A percentile compares a stretch with the other conserved stretches of the same genome.
These are phyloP conservation scores for Ustilago esculenta DNA, from an alignment of 1,284 basidiomycete species.

Conservation along the genomic window DNA sequence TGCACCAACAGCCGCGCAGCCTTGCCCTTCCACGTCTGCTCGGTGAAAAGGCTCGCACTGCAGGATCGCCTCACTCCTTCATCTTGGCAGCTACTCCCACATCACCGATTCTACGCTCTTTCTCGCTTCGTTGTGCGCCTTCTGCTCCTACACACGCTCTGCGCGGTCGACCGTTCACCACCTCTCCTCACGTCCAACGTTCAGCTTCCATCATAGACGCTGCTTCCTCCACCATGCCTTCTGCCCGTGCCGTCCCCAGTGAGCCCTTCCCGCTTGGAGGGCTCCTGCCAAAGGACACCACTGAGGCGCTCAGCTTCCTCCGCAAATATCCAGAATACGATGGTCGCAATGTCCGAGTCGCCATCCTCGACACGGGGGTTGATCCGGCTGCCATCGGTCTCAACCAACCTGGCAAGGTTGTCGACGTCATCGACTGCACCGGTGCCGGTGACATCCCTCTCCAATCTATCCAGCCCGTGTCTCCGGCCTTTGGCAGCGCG, in stretches of 20 bases:
- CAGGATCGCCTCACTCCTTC: constrained; percentile 13
- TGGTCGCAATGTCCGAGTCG: constrained; percentile 65
- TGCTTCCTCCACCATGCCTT: constrained; percentile 27
- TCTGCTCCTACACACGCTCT: neutral
- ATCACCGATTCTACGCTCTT: neutral
- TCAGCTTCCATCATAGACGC: constrained; percentile 17
- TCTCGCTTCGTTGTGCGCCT: neutral
- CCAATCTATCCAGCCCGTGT: constrained; percentile 38
- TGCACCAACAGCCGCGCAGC: constrained; percentile 21
- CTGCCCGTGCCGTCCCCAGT: constrained; percentile 28
- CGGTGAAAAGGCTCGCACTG: constrained; percentile 29
- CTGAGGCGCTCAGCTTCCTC: constrained; percentile 63
- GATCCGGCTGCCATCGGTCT: constrained; percentile 67
- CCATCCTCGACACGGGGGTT: constrained; percentile 67
- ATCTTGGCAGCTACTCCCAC: neutral
- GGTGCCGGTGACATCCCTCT: constrained; percentile 62
- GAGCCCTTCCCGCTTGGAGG: constrained; percentile 63
- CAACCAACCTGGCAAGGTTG: constrained; percentile 63
- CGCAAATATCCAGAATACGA: constrained; percentile 65
- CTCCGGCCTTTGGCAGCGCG: neutral
- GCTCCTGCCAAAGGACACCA: constrained; percentile 67
- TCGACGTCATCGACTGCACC: constrained; percentile 67
- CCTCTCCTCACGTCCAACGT: neutral
- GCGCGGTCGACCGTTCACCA: constrained; percentile 3
- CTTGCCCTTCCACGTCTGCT: constrained; percentile 37